Evolutionary conservation across 1,284 basidiomycete genomes (phyloP).

Genomic region (Leccinum cinnamomeum): DNA sequence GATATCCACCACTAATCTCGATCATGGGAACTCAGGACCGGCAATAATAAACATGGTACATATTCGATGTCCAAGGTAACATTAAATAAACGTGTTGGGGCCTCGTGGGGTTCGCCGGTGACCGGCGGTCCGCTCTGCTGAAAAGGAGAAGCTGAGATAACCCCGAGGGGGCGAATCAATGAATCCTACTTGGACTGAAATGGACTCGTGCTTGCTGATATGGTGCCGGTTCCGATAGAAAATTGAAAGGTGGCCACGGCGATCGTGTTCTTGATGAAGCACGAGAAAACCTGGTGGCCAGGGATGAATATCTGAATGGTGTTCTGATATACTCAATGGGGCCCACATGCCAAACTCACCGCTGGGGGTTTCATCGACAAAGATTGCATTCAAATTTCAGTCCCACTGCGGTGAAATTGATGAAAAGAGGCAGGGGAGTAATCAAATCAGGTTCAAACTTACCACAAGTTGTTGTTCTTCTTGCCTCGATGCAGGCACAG

Average conservation of each 20-base stretch:
- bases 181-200: slow-evolving; percentile 26
- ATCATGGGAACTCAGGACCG: slow-evolving; percentile 21
- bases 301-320: slow-evolving; percentile 27
- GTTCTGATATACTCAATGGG: slow-evolving; percentile 13
- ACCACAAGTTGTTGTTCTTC: slow-evolving; percentile 63
- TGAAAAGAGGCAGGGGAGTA: slow-evolving; percentile 25
- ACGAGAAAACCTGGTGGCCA: slow-evolving; percentile 38
- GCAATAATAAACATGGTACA: slow-evolving; percentile 14
- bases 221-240: slow-evolving; percentile 35
- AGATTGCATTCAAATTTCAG: slow-evolving; percentile 23
- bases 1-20: slow-evolving; percentile 18
- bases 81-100: slow-evolving; percentile 38
- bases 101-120: slow-evolving; percentile 31
- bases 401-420: slow-evolving; percentile 34
- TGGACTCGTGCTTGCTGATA: slow-evolving; percentile 27
- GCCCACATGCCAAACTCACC: slow-evolving; percentile 27
- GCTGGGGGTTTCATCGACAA: slow-evolving; percentile 24
- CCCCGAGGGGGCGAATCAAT: slow-evolving; percentile 36
- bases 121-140: slow-evolving; percentile 22
- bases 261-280: slow-evolving; percentile 32
- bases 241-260: slow-evolving; percentile 34
- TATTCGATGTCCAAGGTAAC: slow-evolving; percentile 22
- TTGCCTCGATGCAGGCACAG: slow-evolving; percentile 47
- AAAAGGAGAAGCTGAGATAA: slow-evolving; percentile 26
- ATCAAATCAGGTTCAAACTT: slow-evolving; percentile 32